Evolutionary conservation across 140 eudicot genomes (phyloP).

Genomic region (Stevia rebaudiana): DNA sequence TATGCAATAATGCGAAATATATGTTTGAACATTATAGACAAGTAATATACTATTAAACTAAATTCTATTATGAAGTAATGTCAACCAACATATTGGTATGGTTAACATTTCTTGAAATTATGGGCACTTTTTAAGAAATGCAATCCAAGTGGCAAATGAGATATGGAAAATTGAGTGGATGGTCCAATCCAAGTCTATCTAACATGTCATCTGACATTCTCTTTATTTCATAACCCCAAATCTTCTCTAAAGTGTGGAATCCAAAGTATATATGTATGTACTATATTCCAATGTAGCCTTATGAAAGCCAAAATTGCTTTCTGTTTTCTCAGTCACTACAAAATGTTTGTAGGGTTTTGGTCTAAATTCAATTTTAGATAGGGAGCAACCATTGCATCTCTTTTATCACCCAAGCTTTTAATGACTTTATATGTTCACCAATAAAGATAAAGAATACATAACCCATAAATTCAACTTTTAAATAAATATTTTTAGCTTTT

Average conservation of each 20-base stretch:
- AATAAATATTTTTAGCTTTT: constrained; percentile 23
- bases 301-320: constrained; percentile 49
- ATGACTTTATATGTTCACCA: constrained; percentile 31
- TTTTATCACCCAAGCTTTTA: constrained; percentile 29
- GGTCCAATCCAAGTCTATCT: constrained; percentile 30
- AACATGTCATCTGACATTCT: constrained; percentile 41
- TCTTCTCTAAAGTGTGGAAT: constrained; percentile 37
- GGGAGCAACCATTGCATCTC: constrained; percentile 38
- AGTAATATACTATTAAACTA: not conserved
- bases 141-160: constrained; percentile 33
- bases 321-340: constrained; percentile 33
- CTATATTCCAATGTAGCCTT: constrained; percentile 22
- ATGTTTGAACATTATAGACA: not conserved
- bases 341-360: constrained; percentile 32
- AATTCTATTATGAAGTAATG: not conserved
- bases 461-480: constrained; percentile 35
- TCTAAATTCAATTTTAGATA: constrained; percentile 14
- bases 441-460: constrained; percentile 30
- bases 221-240: constrained; percentile 39
- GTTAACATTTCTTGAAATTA: constrained; percentile 9
- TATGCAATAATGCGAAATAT: not conserved
- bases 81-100: constrained; percentile 8
- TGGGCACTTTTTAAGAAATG: constrained; percentile 23
- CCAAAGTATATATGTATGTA: constrained; percentile 29
- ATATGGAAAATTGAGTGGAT: constrained; percentile 25